phyloP scores from a whole-genome alignment of 495 filamentous ascomycete genomes.

The Daldinia bambusicola region DNA sequence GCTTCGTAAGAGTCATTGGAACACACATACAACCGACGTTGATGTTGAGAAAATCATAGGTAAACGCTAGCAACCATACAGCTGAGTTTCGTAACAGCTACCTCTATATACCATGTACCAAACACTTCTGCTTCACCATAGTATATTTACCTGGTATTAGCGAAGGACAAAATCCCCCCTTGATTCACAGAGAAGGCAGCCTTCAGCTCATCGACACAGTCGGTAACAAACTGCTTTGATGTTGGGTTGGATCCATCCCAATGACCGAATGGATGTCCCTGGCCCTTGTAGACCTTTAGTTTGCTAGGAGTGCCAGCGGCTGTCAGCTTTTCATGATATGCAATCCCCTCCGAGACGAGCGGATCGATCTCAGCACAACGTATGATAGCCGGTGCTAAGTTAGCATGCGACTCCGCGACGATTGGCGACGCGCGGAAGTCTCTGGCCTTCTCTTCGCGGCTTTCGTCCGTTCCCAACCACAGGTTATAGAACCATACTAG shows the following conservation, averaged over 20 bases:
- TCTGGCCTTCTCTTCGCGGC: conserved; percentile 38
- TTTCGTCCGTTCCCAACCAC: conserved; percentile 51
- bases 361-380: conserved; percentile 50
- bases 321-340: conserved; percentile 50
- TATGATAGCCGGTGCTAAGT: conserved; percentile 51
- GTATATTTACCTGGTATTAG: background rate
- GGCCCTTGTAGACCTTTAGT: conserved; percentile 52
- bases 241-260: conserved; percentile 50
- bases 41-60: background rate
- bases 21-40: no score
- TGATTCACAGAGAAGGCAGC: conserved; percentile 39
- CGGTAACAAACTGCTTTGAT: conserved; percentile 48
- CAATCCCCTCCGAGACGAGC: conserved; percentile 49
- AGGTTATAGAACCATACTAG: conserved; percentile 55
- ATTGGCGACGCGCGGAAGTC: conserved; percentile 52
- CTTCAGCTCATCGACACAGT: conserved; percentile 48
- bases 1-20: no score
- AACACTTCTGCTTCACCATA: background rate
- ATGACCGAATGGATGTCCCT: conserved; percentile 52
- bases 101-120: background rate
- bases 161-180: background rate
- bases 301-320: conserved; percentile 49
- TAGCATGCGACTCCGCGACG: conserved; percentile 48
- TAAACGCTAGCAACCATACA: background rate
- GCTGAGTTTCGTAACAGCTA: background rate